Evolutionary conservation across 768 basidiomycete species (phyloP).

Genomic region (Neoboletus magnificus): DNA sequence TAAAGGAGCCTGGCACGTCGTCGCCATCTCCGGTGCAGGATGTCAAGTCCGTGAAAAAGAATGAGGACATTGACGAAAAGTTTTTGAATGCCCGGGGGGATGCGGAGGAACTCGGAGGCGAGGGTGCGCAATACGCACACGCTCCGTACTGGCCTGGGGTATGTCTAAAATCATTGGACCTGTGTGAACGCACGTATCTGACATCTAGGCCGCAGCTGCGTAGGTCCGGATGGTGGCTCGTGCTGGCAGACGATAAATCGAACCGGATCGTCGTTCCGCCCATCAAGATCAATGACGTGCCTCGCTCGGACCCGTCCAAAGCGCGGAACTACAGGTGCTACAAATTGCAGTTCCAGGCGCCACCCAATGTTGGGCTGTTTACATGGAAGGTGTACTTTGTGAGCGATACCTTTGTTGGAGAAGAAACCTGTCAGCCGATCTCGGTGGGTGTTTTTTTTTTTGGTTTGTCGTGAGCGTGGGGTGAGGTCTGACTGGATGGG

Average conservation of each 20-base stretch:
- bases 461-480: too few relatives aligned
- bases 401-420: constrained; percentile 87
- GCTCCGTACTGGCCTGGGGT: constrained; percentile 92
- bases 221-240: constrained; percentile 90
- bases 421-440: constrained; percentile 68
- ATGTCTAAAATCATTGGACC: constrained; percentile 24
- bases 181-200: background rate
- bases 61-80: constrained; percentile 64
- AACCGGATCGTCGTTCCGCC: constrained; percentile 87
- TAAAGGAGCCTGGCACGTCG: constrained; percentile 51
- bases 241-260: constrained; percentile 83
- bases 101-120: constrained; percentile 54
- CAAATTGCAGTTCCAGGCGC: constrained; percentile 94
- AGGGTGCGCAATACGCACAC: constrained; percentile 66
- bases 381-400: constrained; percentile 85
- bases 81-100: constrained; percentile 65
- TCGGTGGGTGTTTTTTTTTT: constrained; percentile 49
- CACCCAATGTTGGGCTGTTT: constrained; percentile 76
- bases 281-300: constrained; percentile 75
- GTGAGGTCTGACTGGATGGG: too few relatives aligned
- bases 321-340: constrained; percentile 72
- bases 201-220: constrained; percentile 52
- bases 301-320: constrained; percentile 48
- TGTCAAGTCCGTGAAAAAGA: constrained; percentile 40
- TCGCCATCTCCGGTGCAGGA: constrained; percentile 36